A percentile compares a stretch with the other conserved stretches of the same genome.
phyloP scores from a whole-genome alignment of 768 basidiomycete genomes.

The Tulasnella sp. region DNA sequence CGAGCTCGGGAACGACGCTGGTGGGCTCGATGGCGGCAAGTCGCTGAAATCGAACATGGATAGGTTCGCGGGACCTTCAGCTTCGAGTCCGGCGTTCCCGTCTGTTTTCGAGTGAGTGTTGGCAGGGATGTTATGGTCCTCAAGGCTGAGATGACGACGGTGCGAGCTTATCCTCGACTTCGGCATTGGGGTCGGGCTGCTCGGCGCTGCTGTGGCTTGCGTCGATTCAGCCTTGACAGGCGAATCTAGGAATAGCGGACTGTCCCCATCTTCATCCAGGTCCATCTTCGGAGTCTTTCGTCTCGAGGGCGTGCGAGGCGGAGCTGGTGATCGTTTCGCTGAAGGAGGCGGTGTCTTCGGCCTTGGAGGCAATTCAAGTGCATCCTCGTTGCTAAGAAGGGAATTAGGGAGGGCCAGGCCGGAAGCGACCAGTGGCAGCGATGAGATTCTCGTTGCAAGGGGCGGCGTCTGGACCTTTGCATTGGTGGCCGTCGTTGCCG shows the following conservation, averaged over 20 bases:
- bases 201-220: background rate
- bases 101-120: background rate
- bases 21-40: conserved; percentile 5
- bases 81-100: background rate
- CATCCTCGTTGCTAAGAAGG: background rate
- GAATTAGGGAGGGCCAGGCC: background rate
- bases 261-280: background rate
- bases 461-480: background rate
- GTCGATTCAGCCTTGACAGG: background rate
- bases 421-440: background rate
- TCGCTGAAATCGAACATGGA: background rate
- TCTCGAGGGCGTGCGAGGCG: background rate
- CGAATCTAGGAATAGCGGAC: background rate
- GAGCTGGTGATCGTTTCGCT: background rate
- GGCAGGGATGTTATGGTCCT: background rate
- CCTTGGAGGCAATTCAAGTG: background rate
- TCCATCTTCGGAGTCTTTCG: conserved; percentile 2
- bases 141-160: background rate
- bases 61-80: background rate
- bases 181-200: background rate
- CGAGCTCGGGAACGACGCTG: background rate
- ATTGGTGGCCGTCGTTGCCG: background rate
- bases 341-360: background rate
- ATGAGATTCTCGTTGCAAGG: background rate
- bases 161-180: background rate